A percentile compares a stretch with the other conserved stretches of the same genome.
These are phyloP conservation scores for Penicillium egyptiacum DNA, from an alignment of 495 filamentous ascomycete genomes.

Conservation along the genomic window DNA sequence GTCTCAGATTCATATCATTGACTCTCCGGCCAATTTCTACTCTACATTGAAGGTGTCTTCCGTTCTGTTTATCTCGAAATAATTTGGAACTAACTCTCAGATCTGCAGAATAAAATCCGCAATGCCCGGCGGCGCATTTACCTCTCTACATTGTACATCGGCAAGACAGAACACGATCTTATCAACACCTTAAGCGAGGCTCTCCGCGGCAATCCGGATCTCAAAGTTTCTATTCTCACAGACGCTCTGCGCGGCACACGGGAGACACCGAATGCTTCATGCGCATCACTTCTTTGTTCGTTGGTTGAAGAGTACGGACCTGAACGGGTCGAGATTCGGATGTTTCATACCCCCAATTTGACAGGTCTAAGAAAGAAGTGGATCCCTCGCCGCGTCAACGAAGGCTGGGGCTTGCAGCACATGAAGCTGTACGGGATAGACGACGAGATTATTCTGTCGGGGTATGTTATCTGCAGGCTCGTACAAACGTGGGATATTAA, in stretches of 20 bases:
- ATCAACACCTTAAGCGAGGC: constrained; percentile 76
- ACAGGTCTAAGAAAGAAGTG: constrained; percentile 80
- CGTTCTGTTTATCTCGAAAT: neutral
- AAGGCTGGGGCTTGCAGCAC: constrained; percentile 97
- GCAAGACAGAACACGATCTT: constrained; percentile 88
- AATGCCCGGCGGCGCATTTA: constrained; percentile 78
- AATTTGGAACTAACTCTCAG: constrained; percentile 13
- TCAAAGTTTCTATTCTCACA: constrained; percentile 89
- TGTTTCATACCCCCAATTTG: constrained; percentile 97
- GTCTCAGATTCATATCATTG: constrained; percentile 75
- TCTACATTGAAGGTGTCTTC: constrained; percentile 72
- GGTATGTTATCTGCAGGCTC: constrained; percentile 46
- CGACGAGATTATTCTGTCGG: constrained; percentile 92
- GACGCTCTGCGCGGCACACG: constrained; percentile 90
- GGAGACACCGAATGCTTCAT: constrained; percentile 83
- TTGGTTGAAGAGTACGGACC: constrained; percentile 79
- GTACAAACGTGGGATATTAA: neutral
- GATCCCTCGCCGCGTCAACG: constrained; percentile 87
- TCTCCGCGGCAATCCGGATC: constrained; percentile 71
- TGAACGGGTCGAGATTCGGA: constrained; percentile 86
- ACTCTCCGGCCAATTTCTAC: constrained; percentile 82
- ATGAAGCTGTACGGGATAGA: constrained; percentile 99
- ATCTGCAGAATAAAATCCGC: constrained; percentile 69
- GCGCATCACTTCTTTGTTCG: constrained; percentile 83
- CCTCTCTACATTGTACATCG: constrained; percentile 92